Evolutionary conservation across 2,329 filamentous ascomycete species (phyloP).

Genomic region (Pyrenochaeta sp.): DNA sequence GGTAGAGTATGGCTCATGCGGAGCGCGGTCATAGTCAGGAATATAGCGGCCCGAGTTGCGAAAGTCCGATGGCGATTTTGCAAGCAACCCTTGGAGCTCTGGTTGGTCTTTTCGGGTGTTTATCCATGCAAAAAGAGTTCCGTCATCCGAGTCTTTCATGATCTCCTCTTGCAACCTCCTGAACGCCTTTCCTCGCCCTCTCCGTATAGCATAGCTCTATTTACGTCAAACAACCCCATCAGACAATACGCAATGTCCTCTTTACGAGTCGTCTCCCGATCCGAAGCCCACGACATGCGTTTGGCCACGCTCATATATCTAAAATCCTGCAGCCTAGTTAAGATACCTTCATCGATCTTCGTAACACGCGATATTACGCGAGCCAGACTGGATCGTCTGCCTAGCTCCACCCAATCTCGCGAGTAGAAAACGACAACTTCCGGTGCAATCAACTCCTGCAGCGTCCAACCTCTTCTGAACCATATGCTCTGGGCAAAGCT

Average conservation of each 20-base stretch:
- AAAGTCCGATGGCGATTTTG: background rate
- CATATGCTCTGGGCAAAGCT: background rate
- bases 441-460: background rate
- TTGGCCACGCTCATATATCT: background rate
- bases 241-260: background rate
- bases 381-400: background rate
- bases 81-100: background rate
- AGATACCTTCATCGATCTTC: background rate
- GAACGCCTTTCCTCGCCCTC: background rate
- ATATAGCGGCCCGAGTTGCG: background rate
- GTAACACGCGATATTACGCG: background rate
- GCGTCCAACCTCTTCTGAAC: background rate
- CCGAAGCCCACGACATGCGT: background rate
- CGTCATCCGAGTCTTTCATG: background rate
- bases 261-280: background rate
- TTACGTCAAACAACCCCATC: background rate
- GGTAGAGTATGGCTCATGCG: background rate
- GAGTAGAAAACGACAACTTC: background rate
- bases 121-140: background rate
- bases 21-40: background rate
- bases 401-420: background rate
- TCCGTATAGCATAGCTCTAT: background rate
- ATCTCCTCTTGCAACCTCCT: background rate
- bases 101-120: background rate
- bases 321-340: background rate